Conservation (phyloP, 1,284 basidiomycete species). For the Rhodotorula sp. region DNA sequence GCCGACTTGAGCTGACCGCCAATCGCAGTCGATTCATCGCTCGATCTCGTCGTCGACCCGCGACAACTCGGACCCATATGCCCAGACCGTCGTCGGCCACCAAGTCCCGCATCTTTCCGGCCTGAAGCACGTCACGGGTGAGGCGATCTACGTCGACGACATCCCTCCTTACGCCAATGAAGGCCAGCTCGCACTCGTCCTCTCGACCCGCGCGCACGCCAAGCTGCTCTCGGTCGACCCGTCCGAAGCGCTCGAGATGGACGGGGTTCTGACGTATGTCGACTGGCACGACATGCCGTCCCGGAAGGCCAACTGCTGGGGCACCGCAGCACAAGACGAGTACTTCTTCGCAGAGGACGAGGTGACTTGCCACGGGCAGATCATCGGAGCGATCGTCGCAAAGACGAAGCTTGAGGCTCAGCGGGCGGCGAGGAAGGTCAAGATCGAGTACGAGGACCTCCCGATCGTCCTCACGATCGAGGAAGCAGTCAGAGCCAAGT, state of each 20-base stretch:
- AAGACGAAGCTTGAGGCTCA: conserved; percentile 49
- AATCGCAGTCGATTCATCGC: conserved; percentile 35
- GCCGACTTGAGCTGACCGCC: conserved; percentile 5
- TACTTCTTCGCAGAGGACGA: conserved; percentile 49
- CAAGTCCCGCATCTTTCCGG: conserved; percentile 48
- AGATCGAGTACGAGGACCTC: conserved; percentile 49
- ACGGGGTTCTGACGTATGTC: conserved; percentile 47
- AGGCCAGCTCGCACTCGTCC: conserved; percentile 47
- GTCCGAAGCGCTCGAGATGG: conserved; percentile 45
- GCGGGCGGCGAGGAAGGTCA: conserved; percentile 47
- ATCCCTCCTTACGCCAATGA: conserved; percentile 47
- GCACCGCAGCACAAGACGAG: conserved; percentile 46
- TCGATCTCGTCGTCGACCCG: conserved; percentile 30
- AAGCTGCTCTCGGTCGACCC: conserved; percentile 47
- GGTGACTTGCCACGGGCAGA: conserved; percentile 47
- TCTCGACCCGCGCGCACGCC: conserved; percentile 48
- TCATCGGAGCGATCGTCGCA: conserved; percentile 49
- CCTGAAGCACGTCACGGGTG: conserved; percentile 50
- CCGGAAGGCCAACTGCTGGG: conserved; percentile 49
- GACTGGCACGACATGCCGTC: conserved; percentile 46
- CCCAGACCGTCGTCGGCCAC: conserved; percentile 43
- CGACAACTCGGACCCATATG: conserved; percentile 43
- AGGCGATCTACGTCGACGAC: conserved; percentile 50
- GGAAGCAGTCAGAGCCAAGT: conserved; percentile 42
- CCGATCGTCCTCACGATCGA: conserved; percentile 50